Evolutionary conservation across 495 filamentous ascomycete species (phyloP).

Genomic region (Chlorociboria aeruginascens): DNA sequence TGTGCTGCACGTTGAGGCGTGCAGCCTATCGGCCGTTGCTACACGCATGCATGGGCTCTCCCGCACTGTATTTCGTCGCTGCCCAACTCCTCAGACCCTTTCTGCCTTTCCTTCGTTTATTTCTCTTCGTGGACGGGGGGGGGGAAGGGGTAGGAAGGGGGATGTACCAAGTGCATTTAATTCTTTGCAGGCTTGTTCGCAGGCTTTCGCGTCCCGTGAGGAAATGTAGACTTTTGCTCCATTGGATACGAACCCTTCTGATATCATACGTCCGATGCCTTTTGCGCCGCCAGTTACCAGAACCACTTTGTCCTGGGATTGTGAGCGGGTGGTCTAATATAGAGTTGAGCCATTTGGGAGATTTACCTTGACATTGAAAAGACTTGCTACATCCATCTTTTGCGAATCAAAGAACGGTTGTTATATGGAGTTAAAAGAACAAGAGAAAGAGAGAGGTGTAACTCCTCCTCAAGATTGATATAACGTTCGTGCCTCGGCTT

Average conservation of each 20-base stretch:
- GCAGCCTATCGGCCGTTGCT: constrained; percentile 12
- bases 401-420: too few relatives aligned
- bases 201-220: constrained; percentile 53
- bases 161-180: constrained; percentile 42
- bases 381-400: constrained; percentile 14
- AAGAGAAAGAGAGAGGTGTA: too few relatives aligned
- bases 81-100: constrained; percentile 10
- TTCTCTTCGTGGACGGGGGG: too few relatives aligned
- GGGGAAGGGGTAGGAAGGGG: neutral
- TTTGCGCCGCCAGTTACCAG: constrained; percentile 42
- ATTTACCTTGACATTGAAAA: constrained; percentile 19
- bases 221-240: constrained; percentile 79
- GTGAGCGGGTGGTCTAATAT: neutral
- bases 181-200: constrained; percentile 44
- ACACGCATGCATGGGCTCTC: neutral
- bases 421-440: too few relatives aligned
- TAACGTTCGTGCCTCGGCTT: too few relatives aligned
- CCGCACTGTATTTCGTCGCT: constrained; percentile 7
- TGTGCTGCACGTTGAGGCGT: constrained; percentile 8
- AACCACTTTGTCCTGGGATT: constrained; percentile 25
- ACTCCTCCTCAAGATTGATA: too few relatives aligned
- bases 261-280: constrained; percentile 66
- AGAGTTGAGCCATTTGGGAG: neutral
- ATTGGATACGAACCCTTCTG: constrained; percentile 65
- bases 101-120: too few relatives aligned